Evolutionary conservation across 2,329 filamentous ascomycete species (phyloP).

Genomic region (Trichophyton schoenleinii): DNA sequence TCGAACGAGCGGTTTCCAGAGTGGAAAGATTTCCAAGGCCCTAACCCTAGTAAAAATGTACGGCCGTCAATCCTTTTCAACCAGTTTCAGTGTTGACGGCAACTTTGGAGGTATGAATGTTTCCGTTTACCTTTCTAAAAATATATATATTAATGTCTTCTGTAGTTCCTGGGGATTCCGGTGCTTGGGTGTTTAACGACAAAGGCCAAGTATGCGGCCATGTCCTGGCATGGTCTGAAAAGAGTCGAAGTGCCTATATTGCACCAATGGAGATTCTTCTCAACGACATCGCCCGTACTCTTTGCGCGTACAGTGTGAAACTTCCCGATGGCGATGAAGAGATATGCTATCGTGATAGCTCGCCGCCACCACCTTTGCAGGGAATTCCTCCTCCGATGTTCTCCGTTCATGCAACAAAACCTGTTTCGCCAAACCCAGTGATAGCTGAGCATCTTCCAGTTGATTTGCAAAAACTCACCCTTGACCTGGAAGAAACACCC

Average conservation of each 20-base stretch:
- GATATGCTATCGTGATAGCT: background rate
- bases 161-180: conserved; percentile 71
- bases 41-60: conserved; percentile 80
- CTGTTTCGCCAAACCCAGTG: background rate
- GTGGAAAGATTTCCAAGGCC: conserved; percentile 61
- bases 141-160: conserved; percentile 7
- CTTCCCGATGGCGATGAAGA: conserved; percentile 45
- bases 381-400: background rate
- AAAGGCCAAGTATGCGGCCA: conserved; percentile 77
- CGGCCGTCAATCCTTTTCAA: conserved; percentile 66
- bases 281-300: conserved; percentile 67
- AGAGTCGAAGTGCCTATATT: conserved; percentile 75
- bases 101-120: conserved; percentile 41
- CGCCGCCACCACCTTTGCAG: background rate
- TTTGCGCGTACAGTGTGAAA: conserved; percentile 57
- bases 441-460: conserved; percentile 10
- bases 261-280: conserved; percentile 89
- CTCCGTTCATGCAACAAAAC: background rate
- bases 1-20: conserved; percentile 71
- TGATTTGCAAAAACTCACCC: conserved; percentile 11
- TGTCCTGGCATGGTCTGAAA: conserved; percentile 74
- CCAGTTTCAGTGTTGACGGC: conserved; percentile 52
- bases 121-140: conserved; percentile 2
- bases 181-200: conserved; percentile 83
- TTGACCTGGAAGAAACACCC: conserved; percentile 8